Base-by-base conservation (phyloP, 1,284 basidiomycete species). In the Bjerkandera adusta region DNA sequence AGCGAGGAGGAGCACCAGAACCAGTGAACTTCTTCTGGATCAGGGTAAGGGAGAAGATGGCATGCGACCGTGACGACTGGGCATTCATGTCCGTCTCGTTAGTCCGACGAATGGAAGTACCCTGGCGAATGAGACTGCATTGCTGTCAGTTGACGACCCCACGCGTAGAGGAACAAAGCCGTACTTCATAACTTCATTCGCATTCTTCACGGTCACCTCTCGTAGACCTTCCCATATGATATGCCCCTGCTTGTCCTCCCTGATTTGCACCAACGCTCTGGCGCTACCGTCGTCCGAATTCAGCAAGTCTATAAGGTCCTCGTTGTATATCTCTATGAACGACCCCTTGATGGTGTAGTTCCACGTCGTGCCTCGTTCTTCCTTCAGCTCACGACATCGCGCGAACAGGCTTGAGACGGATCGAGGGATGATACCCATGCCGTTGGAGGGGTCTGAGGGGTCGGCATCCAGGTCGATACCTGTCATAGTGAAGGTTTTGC, bases 81-180 rank as follows among this genome's bases (percentile, higher is more conserved):
- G 93, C 90, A 64, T 99, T 99, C 96, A 99, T 98, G 61, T 95
- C 92, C 32, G 96, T 99, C 67, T 97, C 92, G 57, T 96, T 95
- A 5, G 97, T 99, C 45, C 95, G 83, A 39, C 96, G 83, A 41
- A 96, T 86, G 11, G 88, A 78, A 15, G 92, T 90, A 25, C 96
- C 96, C 58, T 92, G 85, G 55, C 85, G 84, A 50, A 96, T 76
- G 49, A 91, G 76, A 58, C 88, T 89, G 64, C 1, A 45, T 36
- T n/a, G 32, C 16, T 51, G 50, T 45, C 40, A 33, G 20, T 12
- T 38, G 11, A 30, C n/a, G 11, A 34, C 22, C 21, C 29, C n/a
- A n/a, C n/a, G 21, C 34, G 24, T 22, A 25, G 24, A 18, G 2
- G 29, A 25, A 20, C 13, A 5, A 12, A n/a, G 22, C 80, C 87